A percentile compares a stretch with the other conserved stretches of the same genome.
phyloP scores from a whole-genome alignment of 371 early-diverging fungal genomes.

The Capillidium heterosporum region DNA sequence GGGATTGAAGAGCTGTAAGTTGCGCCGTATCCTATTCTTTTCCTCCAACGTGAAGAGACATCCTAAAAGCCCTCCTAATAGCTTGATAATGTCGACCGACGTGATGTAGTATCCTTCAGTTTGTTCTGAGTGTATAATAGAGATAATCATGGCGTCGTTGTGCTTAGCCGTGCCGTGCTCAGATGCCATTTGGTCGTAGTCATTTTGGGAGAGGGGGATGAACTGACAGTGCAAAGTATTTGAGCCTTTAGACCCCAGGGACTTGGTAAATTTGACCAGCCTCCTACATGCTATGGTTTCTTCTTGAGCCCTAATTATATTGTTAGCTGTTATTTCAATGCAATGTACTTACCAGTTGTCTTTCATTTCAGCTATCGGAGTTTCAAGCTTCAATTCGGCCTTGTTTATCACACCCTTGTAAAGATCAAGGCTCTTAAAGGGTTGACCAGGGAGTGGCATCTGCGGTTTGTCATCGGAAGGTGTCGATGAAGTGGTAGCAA shows the following conservation, averaged over 20 bases:
- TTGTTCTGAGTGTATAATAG: not conserved
- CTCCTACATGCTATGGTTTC: not conserved
- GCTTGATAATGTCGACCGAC: not conserved
- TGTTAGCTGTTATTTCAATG: too few relatives aligned
- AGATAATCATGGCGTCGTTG: conserved; percentile 1
- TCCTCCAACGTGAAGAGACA: conserved; percentile 2
- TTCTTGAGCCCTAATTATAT: not conserved
- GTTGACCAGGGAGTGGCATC: not conserved
- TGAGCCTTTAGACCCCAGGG: not conserved
- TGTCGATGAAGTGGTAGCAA: too few relatives aligned
- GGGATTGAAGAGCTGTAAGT: not conserved
- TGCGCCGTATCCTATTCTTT: conserved; percentile 5
- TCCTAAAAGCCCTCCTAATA: not conserved
- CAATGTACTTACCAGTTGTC: not conserved
- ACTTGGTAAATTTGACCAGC: not conserved
- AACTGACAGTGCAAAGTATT: conserved; percentile 4
- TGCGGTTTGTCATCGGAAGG: too few relatives aligned
- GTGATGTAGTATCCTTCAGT: not conserved
- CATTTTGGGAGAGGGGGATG: not conserved
- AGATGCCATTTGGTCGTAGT: not conserved
- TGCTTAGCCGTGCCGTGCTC: not conserved
- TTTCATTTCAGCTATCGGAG: not conserved
- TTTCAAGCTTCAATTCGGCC: not conserved
- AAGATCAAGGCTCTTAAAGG: not conserved
- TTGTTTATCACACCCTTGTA: conserved; percentile 3